Base-by-base conservation (phyloP, 2,329 filamentous ascomycete genomes). In the Dactylonectria estremocensis region DNA sequence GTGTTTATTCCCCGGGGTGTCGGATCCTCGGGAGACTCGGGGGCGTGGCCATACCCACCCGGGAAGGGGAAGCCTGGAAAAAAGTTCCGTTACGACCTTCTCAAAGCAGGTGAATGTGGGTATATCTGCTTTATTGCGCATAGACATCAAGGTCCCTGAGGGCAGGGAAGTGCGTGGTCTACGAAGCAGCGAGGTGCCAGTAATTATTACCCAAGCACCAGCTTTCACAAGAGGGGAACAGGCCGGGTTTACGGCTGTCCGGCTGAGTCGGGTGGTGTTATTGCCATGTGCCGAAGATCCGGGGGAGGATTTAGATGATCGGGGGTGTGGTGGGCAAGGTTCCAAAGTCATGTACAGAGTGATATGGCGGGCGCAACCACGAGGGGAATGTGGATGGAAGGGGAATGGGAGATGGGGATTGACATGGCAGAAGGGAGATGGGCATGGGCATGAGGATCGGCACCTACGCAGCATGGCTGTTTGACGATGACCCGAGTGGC, bases 1-100 rank as follows among this genome's bases (percentile, higher is more conserved):
- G 22, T 28, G 8, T 33, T 48, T 56, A 49, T 45, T 33, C 45
- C 16, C 60, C 60, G 33, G 54, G 50, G 40, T 31, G 1, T n/a
- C 56, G 56, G 50, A 22, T 10, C 31, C 28, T 53, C 50, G 50
- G 50, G n/a, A 11, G 28, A 13, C n/a, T 53, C 50, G 50, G 56
- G 57, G 63, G 57, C 9, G 63, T 66, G 63, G 13, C 24, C n/a
- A 16, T 40, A 56, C 40, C 48, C 55, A 55, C 62, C 40, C 22
- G 48, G 24, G 53, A 43, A 33, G n/a, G 33, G 58, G 35, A 18
- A 37, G n/a, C 20, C 16, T 28, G 10, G 20, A 35, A 61, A 66
- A 66, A 66, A 58, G 52, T 62, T 54, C 64, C 58, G 58, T 49
- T 73, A 46, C 61, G 70, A 76, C 74, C 74, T 76, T 76, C 72